Percentiles rank a stretch among this genome's conserved stretches.
Conservation (phyloP, 768 basidiomycete species). For the Tylopilus rubrobrunneus region DNA sequence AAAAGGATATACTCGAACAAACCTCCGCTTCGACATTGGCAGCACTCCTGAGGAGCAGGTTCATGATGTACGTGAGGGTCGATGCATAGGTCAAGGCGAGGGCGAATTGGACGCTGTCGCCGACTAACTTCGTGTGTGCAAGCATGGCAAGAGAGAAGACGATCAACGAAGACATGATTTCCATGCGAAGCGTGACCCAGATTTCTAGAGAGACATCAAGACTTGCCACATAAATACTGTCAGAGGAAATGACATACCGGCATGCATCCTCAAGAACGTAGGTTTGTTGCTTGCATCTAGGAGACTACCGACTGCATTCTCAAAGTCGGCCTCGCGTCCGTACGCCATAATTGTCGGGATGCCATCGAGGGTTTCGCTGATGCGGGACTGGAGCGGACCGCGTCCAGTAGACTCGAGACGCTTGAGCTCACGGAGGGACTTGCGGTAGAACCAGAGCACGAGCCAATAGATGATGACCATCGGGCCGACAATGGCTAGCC, state of each 20-base stretch:
- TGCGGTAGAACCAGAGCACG: slow-evolving; percentile 45
- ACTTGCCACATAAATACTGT: background rate
- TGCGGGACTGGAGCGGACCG: slow-evolving; percentile 47
- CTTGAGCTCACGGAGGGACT: slow-evolving; percentile 47
- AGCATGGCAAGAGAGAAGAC: slow-evolving; percentile 26
- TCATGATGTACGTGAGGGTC: slow-evolving; percentile 26
- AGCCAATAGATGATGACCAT: slow-evolving; percentile 35
- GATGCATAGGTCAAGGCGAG: slow-evolving; percentile 29
- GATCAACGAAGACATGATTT: slow-evolving; percentile 25
- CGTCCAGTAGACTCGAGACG: slow-evolving; percentile 41
- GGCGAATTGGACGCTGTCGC: slow-evolving; percentile 21
- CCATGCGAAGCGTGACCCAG: slow-evolving; percentile 31
- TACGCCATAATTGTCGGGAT: slow-evolving; percentile 47
- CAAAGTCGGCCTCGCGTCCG: slow-evolving; percentile 30
- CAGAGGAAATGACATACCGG: slow-evolving; percentile 15
- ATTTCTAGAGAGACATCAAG: slow-evolving; percentile 20
- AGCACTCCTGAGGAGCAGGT: slow-evolving; percentile 24
- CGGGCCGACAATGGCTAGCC: slow-evolving; percentile 21
- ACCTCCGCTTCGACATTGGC: slow-evolving; percentile 29
- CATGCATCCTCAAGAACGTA: slow-evolving; percentile 23
- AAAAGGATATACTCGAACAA: background rate
- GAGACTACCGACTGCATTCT: slow-evolving; percentile 17
- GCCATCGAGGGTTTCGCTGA: slow-evolving; percentile 48
- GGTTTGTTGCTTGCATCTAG: slow-evolving; percentile 28
- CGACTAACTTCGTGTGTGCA: slow-evolving; percentile 24